phyloP scores from a whole-genome alignment of 2,329 filamentous ascomycete species.

The Botrytis paeoniae region DNA sequence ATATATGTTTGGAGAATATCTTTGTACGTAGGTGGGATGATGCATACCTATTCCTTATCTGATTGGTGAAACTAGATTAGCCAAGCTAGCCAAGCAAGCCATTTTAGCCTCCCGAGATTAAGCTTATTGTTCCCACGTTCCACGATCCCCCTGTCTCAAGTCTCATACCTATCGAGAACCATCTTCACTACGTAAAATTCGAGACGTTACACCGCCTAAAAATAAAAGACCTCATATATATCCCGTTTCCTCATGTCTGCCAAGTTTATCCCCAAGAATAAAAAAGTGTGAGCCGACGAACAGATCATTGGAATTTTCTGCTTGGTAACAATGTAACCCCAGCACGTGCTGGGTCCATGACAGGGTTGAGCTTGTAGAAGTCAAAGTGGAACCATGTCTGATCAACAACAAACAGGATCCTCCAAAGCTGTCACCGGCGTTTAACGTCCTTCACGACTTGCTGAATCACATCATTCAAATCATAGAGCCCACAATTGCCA shows the following conservation, averaged over 20 bases:
- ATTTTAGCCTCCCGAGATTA: constrained; percentile 5
- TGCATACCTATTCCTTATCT: background rate
- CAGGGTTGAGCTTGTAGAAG: background rate
- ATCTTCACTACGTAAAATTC: background rate
- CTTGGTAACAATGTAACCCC: background rate
- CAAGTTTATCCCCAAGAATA: background rate
- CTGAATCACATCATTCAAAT: background rate
- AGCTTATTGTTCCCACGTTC: constrained; percentile 7
- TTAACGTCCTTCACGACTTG: background rate
- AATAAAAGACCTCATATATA: background rate
- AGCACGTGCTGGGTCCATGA: background rate
- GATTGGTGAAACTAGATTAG: background rate
- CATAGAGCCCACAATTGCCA: constrained; percentile 22
- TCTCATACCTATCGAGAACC: background rate
- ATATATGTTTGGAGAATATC: background rate
- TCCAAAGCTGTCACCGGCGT: background rate
- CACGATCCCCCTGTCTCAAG: background rate
- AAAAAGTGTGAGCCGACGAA: background rate
- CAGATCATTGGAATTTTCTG: background rate
- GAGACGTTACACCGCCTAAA: background rate
- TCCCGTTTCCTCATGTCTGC: background rate
- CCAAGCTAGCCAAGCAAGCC: background rate
- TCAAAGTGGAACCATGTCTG: background rate
- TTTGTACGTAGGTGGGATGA: background rate
- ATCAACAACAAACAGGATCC: background rate